These are phyloP conservation scores for Neostapfia colusana DNA, from an alignment of 176 grass and related monocot genomes.

Conservation along the genomic window DNA sequence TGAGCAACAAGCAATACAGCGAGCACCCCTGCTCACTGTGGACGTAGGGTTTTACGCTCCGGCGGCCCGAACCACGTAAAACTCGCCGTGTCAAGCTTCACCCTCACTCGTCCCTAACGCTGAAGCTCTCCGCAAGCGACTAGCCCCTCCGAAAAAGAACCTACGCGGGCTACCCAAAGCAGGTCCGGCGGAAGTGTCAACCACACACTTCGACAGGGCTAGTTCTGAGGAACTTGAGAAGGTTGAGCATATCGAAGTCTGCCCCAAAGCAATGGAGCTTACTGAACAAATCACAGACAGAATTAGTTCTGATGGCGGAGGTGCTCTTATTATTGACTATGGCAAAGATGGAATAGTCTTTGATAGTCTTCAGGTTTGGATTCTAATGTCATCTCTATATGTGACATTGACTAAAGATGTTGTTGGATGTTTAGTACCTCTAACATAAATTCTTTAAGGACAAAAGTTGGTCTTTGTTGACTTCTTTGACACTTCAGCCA, in stretches of 20 bases:
- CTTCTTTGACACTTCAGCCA: not conserved
- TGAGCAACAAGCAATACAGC: no score
- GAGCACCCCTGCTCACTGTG: no score
- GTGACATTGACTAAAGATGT: not conserved
- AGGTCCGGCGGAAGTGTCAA: no score
- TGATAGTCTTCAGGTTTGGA: constrained; percentile 85
- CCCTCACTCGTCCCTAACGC: no score
- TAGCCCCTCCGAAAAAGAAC: no score
- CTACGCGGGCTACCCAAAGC: no score
- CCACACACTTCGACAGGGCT: no score
- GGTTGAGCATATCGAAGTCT: constrained; percentile 83
- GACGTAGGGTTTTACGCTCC: no score
- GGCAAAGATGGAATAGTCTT: constrained; percentile 84
- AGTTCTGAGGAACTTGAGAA: constrained; percentile 66
- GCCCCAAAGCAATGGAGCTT: constrained; percentile 85
- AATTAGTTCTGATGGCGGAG: constrained; percentile 73
- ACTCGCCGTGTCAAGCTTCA: no score
- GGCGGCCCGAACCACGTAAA: no score
- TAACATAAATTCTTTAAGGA: constrained; percentile 14
- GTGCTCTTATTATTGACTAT: constrained; percentile 91
- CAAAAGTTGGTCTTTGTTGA: constrained; percentile 7
- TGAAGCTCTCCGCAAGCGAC: no score
- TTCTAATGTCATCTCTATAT: not conserved
- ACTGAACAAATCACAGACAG: constrained; percentile 72
- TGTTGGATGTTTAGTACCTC: constrained; percentile 2